These are phyloP conservation scores for Colletotrichum viniferum DNA, from an alignment of 2,329 filamentous ascomycete species.

Conservation along the genomic window DNA sequence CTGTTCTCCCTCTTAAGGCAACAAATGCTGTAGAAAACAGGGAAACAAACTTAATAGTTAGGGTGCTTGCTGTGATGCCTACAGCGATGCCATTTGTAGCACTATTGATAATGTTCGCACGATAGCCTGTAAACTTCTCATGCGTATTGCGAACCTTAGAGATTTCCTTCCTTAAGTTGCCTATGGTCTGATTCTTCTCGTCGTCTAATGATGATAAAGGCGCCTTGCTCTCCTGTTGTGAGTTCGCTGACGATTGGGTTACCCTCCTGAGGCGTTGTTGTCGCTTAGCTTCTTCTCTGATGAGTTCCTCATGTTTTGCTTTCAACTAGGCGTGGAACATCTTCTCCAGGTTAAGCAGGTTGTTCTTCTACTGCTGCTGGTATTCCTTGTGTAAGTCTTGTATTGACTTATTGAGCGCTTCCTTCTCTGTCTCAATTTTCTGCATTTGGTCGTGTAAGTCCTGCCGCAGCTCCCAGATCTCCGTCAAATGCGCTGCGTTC, in stretches of 20 bases:
- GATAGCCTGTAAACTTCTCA: neutral
- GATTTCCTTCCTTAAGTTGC: neutral
- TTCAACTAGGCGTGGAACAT: neutral
- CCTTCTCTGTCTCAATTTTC: neutral
- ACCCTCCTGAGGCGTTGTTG: neutral
- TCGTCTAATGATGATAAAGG: neutral
- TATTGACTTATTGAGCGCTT: neutral
- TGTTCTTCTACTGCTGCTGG: neutral
- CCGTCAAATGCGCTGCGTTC: neutral
- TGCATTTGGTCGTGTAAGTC: neutral
- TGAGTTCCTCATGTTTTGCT: neutral
- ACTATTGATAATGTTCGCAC: neutral
- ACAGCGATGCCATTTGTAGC: neutral
- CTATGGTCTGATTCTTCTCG: neutral
- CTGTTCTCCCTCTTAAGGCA: neutral
- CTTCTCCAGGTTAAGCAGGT: neutral
- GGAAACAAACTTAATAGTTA: neutral
- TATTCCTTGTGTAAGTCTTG: neutral
- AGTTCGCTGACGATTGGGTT: neutral
- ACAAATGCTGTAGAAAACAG: neutral
- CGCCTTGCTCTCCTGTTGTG: neutral
- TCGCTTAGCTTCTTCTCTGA: neutral
- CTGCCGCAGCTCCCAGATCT: neutral
- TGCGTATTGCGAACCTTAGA: neutral
- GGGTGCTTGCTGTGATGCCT: neutral